Percentiles rank a stretch among this genome's conserved stretches.
Conservation (phyloP, 164 flowering plant species). For the Nelumbo lutea region DNA sequence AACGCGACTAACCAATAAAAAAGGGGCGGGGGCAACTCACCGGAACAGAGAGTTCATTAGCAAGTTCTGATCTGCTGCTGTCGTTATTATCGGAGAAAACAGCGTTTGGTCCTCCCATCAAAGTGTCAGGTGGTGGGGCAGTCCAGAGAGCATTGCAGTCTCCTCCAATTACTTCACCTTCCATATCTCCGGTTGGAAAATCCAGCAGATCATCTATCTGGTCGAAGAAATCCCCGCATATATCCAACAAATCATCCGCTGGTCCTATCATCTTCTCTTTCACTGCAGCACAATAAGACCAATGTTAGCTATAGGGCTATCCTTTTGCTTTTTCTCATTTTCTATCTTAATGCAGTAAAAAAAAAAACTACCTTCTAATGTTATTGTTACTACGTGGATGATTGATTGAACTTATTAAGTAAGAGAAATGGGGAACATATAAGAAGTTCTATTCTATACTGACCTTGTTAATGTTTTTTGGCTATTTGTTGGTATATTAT, state of each 20-base stretch:
- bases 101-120: constrained; percentile 7
- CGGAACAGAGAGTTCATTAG: constrained; percentile 58
- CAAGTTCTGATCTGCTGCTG: constrained; percentile 30
- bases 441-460: no score
- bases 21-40: constrained; percentile 33
- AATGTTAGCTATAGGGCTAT: no score
- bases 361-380: no score
- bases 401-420: no score
- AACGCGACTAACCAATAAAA: neutral
- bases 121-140: neutral
- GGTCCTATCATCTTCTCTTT: constrained; percentile 10
- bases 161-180: constrained; percentile 8
- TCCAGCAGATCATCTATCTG: constrained; percentile 84
- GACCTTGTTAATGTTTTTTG: no score
- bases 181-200: constrained; percentile 54
- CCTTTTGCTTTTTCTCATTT: no score
- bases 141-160: constrained; percentile 15
- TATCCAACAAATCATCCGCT: constrained; percentile 46
- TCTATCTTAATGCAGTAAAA: no score
- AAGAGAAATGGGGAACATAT: no score
- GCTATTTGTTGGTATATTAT: no score
- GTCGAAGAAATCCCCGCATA: constrained; percentile 74
- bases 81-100: constrained; percentile 22
- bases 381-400: no score
- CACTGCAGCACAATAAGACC: no score